Evolutionary conservation across 1,284 basidiomycete genomes (phyloP).

Genomic region (Malassezia furfur): DNA sequence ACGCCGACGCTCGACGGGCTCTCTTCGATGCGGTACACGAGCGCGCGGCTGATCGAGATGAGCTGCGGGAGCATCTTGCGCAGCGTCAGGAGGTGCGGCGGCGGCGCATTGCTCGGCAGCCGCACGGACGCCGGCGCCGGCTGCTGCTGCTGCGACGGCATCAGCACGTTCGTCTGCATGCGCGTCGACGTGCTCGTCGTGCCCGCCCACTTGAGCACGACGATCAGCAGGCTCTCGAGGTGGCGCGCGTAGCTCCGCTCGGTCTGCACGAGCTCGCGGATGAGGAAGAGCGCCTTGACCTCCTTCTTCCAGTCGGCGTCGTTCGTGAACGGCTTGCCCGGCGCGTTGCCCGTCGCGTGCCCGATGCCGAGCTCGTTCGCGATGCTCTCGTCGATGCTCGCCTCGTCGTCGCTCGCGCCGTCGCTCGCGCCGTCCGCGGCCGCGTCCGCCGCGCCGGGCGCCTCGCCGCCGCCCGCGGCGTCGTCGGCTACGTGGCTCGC

Average conservation of each 20-base stretch:
- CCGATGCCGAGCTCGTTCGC: slow-evolving; percentile 32
- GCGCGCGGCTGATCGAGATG: slow-evolving; percentile 39
- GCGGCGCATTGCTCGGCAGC: slow-evolving; percentile 12
- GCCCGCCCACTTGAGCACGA: slow-evolving; percentile 25
- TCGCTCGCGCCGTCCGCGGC: background rate
- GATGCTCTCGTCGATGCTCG: slow-evolving; percentile 18
- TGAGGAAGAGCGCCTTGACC: slow-evolving; percentile 43
- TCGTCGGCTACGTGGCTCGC: background rate
- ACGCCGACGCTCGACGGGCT: slow-evolving; percentile 41
- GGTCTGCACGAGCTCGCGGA: slow-evolving; percentile 43
- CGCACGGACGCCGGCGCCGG: slow-evolving; percentile 3
- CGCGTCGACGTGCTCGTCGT: slow-evolving; percentile 13
- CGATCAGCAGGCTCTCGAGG: slow-evolving; percentile 31
- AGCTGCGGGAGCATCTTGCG: slow-evolving; percentile 36
- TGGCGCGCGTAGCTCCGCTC: slow-evolving; percentile 41
- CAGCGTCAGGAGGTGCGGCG: slow-evolving; percentile 30
- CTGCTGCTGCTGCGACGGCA: slow-evolving; percentile 11
- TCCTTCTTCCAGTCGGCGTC: slow-evolving; percentile 46
- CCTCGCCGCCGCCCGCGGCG: background rate
- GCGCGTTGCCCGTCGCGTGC: slow-evolving; percentile 31
- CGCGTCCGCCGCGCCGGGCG: background rate
- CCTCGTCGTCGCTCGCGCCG: background rate
- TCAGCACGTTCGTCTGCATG: slow-evolving; percentile 16
- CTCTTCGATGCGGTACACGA: slow-evolving; percentile 37
- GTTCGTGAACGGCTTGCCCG: slow-evolving; percentile 32